These are phyloP conservation scores for Geranium rotundifolium DNA, from an alignment of 345 rosid species.

Conservation along the genomic window DNA sequence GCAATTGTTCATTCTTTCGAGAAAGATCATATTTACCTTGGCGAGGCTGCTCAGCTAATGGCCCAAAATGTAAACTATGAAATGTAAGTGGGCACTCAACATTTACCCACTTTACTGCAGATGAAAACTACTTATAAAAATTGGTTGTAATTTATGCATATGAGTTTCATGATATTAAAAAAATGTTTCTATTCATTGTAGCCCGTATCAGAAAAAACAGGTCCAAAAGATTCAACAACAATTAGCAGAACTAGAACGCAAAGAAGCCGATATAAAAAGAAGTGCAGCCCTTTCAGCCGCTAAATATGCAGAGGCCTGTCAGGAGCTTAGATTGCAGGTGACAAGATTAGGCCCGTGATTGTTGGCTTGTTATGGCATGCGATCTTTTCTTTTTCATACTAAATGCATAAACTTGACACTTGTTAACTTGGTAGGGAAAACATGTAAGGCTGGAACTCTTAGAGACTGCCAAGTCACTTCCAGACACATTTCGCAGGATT, in stretches of 20 bases:
- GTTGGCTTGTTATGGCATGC: constrained; percentile 7
- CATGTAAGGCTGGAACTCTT: constrained; percentile 84
- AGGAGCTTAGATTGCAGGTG: constrained; percentile 96
- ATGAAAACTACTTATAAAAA: not conserved
- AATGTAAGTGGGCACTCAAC: constrained; percentile 44
- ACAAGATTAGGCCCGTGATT: constrained; percentile 6
- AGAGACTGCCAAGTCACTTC: constrained; percentile 85
- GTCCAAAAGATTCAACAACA: constrained; percentile 93
- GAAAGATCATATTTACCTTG: constrained; percentile 80
- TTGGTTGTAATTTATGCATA: not conserved
- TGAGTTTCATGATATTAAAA: constrained; percentile 2
- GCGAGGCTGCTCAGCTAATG: constrained; percentile 90
- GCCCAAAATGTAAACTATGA: constrained; percentile 88
- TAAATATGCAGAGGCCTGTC: constrained; percentile 83
- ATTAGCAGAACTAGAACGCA: constrained; percentile 80
- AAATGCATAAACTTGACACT: constrained; percentile 2
- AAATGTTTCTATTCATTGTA: constrained; percentile 18
- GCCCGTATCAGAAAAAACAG: constrained; percentile 90
- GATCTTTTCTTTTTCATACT: constrained; percentile 3
- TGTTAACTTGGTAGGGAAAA: constrained; percentile 45
- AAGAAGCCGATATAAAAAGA: constrained; percentile 83
- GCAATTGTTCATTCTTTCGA: constrained; percentile 66
- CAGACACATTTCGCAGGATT: constrained; percentile 59
- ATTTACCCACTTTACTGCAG: constrained; percentile 4
- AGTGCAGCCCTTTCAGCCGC: constrained; percentile 70